Evolutionary conservation across 768 basidiomycete genomes (phyloP).

Genomic region (Podaxis sp.): DNA sequence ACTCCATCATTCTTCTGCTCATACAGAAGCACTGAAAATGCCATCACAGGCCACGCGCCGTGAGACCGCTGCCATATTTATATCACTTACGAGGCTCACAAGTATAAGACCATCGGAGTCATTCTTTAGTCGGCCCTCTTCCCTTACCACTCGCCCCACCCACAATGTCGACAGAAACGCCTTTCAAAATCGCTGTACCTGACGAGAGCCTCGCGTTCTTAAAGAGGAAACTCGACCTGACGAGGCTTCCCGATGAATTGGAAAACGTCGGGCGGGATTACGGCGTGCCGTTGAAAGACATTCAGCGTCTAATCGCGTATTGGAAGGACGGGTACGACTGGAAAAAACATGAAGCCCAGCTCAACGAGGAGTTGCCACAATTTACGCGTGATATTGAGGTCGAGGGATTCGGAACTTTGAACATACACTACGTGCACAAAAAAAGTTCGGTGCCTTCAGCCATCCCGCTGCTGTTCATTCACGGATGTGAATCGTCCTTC

Average conservation of each 20-base stretch:
- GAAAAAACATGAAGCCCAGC: slow-evolving; percentile 44
- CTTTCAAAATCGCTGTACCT: slow-evolving; percentile 40
- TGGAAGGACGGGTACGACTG: slow-evolving; percentile 57
- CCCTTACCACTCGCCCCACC: no score
- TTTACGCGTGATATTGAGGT: slow-evolving; percentile 54
- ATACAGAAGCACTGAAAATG: no score
- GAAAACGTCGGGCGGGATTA: slow-evolving; percentile 34
- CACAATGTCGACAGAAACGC: slow-evolving; percentile 24
- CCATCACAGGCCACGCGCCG: no score
- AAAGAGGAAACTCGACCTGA: slow-evolving; percentile 37
- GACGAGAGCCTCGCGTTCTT: slow-evolving; percentile 35
- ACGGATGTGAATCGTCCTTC: slow-evolving; percentile 42
- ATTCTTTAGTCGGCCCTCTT: no score
- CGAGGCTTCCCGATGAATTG: slow-evolving; percentile 45
- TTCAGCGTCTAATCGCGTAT: slow-evolving; percentile 41
- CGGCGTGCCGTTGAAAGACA: slow-evolving; percentile 47
- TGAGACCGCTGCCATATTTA: no score
- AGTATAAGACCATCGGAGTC: no score
- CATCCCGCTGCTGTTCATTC: slow-evolving; percentile 42
- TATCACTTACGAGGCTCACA: no score
- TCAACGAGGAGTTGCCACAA: slow-evolving; percentile 54
- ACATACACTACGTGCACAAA: slow-evolving; percentile 58
- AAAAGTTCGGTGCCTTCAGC: slow-evolving; percentile 41
- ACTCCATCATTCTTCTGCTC: no score
- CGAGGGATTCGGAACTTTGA: slow-evolving; percentile 39